phyloP scores from a whole-genome alignment of 768 basidiomycete genomes.

The Tricholoma flavovirens region DNA sequence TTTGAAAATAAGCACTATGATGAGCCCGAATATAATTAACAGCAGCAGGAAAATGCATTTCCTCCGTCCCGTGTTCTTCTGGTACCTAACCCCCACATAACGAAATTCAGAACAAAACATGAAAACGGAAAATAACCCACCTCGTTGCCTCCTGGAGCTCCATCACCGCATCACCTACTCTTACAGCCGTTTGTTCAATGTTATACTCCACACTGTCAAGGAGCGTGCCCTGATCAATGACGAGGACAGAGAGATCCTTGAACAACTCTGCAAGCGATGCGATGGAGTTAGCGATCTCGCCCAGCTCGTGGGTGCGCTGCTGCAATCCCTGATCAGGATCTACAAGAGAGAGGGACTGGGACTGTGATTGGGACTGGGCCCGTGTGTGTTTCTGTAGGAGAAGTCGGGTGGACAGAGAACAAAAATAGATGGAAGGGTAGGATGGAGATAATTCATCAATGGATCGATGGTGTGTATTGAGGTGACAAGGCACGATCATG shows the following conservation, averaged over 20 bases:
- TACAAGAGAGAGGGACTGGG: slow-evolving; percentile 31
- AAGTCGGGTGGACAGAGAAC: not conserved
- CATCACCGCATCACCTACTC: slow-evolving; percentile 77
- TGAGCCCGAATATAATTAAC: slow-evolving; percentile 82
- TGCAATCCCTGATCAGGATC: slow-evolving; percentile 35
- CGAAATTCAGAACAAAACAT: too few species aligned
- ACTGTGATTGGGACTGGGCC: slow-evolving; percentile 29
- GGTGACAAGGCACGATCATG: not conserved
- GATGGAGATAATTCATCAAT: not conserved
- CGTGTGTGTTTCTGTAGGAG: slow-evolving; percentile 24
- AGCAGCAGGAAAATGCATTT: slow-evolving; percentile 90
- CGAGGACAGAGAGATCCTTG: slow-evolving; percentile 87
- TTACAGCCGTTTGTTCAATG: slow-evolving; percentile 83
- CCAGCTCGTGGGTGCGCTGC: slow-evolving; percentile 61
- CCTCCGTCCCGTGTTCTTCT: slow-evolving; percentile 88
- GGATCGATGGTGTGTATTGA: not conserved
- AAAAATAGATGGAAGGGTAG: not conserved
- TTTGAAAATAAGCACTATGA: slow-evolving; percentile 90
- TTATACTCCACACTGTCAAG: slow-evolving; percentile 97
- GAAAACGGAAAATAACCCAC: not conserved
- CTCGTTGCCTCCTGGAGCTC: slow-evolving; percentile 77
- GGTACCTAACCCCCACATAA: slow-evolving; percentile 46
- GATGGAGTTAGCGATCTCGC: slow-evolving; percentile 89
- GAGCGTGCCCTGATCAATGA: slow-evolving; percentile 97
- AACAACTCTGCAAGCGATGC: slow-evolving; percentile 90